Base-by-base conservation (phyloP, 164 flowering plant genomes). In the Magnolia changhungtana region DNA sequence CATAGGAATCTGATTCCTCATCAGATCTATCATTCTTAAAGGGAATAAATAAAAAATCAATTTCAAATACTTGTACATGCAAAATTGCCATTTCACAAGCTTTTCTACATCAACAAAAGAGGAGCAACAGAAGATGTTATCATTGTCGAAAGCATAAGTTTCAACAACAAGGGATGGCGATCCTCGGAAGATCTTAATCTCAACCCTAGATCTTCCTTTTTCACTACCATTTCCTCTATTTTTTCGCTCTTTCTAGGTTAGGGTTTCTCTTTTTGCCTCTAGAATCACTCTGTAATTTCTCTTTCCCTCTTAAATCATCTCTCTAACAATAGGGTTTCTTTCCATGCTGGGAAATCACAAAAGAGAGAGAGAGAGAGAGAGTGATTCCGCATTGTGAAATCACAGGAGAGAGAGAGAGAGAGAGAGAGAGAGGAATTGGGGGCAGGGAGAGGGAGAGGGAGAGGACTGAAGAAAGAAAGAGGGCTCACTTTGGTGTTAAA, bases 211-310 rank as follows among this genome's bases (percentile, higher is more conserved):
- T 23, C 24, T 23, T 23, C 24, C 24, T 23, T 23, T 23, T 23
- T n/a, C 72, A 84, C 83, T 84, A 83, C 83, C 90, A 84, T 86
- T 29, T 63, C 68, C 11, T 65, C 29, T 20, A 2, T 21, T 27
- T 2, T 27, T 29, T 16, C 24, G 14, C 3, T 29, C 19, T 29
- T 5, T 67, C 70, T 14, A 19, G 64, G 64, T 23, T 64, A 1
- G 9, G 55, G 7, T 51, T 51, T 11, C 11, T 7, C 55, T 1
- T 51, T 11, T 11, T 1, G 55, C 55, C 11, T 51, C 55, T 11
- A 11, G 24, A 23, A 23, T 23, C 24, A 1, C 24, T 23, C 1
- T 23, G 24, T 23, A 23, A 23, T 23, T 23, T 23, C 24, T 23
- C 24, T 23, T 23, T 1, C 24, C 24, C 24, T 0, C 24, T 23